Evolutionary conservation across 257 asterid genomes (phyloP).

Genomic region (Solanum corneliomulleri): DNA sequence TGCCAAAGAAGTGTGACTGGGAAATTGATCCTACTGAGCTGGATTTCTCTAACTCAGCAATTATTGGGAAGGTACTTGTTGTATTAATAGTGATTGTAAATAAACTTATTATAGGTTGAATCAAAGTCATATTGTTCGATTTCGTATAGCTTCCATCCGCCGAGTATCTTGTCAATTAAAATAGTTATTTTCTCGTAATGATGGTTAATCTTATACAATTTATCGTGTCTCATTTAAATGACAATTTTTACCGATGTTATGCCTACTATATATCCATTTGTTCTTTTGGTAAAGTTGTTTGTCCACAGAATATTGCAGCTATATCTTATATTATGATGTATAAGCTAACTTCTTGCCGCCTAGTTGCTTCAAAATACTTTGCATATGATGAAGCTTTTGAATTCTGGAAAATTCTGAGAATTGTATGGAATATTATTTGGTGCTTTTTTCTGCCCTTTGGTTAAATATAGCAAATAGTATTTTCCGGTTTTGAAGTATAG

Average conservation of each 20-base stretch:
- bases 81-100: background rate
- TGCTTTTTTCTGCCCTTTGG: background rate
- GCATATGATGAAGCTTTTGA: background rate
- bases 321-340: background rate
- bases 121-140: background rate
- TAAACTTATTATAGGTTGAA: background rate
- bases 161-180: background rate
- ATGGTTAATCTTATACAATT: background rate
- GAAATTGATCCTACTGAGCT: conserved; percentile 65
- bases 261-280: background rate
- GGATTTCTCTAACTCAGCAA: conserved; percentile 47
- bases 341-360: background rate
- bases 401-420: background rate
- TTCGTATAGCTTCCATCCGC: background rate
- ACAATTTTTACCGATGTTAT: background rate
- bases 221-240: background rate
- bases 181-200: background rate
- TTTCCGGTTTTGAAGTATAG: background rate
- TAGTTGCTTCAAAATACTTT: background rate
- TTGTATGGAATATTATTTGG: background rate
- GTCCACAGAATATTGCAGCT: background rate
- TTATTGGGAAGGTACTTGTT: conserved; percentile 51
- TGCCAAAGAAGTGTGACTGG: conserved; percentile 82
- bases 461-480: background rate
- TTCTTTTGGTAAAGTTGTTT: background rate